Percentiles rank a stretch among this genome's conserved stretches.
These are phyloP conservation scores for Mycena indigotica DNA, from an alignment of 768 basidiomycete species.

Conservation along the genomic window DNA sequence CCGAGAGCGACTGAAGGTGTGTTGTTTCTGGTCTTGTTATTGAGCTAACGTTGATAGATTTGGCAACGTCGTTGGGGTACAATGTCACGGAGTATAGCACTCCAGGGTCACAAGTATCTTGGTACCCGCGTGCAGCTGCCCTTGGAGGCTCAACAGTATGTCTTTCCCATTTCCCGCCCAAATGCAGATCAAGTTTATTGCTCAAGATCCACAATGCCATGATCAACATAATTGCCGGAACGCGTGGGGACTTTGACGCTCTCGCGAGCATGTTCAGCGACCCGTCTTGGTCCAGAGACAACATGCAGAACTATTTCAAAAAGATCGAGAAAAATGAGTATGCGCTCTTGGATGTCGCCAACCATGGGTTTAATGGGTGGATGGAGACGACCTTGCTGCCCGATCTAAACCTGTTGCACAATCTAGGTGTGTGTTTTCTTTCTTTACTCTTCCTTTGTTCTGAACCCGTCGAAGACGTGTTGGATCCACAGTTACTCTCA, in stretches of 20 bases:
- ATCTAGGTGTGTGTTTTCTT: slow-evolving; percentile 17
- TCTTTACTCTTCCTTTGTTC: background rate
- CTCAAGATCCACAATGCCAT: slow-evolving; percentile 20
- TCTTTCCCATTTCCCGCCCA: background rate
- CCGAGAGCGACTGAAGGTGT: slow-evolving; percentile 15
- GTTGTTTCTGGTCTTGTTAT: background rate
- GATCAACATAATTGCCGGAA: slow-evolving; percentile 20
- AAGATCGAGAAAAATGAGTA: slow-evolving; percentile 33
- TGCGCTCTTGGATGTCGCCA: slow-evolving; percentile 18
- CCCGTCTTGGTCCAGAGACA: slow-evolving; percentile 31
- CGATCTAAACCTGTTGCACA: slow-evolving; percentile 26
- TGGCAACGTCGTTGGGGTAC: slow-evolving; percentile 12
- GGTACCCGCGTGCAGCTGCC: slow-evolving; percentile 19
- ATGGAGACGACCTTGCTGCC: slow-evolving; percentile 30
- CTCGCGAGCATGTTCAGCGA: slow-evolving; percentile 28
- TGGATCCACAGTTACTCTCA: slow-evolving; percentile 23
- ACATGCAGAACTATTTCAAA: slow-evolving; percentile 36
- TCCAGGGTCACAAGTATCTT: slow-evolving; percentile 15
- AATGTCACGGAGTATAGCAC: slow-evolving; percentile 17
- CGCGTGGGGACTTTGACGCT: slow-evolving; percentile 10
- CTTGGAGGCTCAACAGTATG: slow-evolving; percentile 17
- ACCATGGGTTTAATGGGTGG: slow-evolving; percentile 37
- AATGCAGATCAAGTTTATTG: background rate
- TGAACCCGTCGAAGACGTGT: slow-evolving; percentile 11
- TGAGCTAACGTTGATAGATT: background rate